Conservation (phyloP, 352 stramenopile genomes). For the Phytopythium boreale region DNA sequence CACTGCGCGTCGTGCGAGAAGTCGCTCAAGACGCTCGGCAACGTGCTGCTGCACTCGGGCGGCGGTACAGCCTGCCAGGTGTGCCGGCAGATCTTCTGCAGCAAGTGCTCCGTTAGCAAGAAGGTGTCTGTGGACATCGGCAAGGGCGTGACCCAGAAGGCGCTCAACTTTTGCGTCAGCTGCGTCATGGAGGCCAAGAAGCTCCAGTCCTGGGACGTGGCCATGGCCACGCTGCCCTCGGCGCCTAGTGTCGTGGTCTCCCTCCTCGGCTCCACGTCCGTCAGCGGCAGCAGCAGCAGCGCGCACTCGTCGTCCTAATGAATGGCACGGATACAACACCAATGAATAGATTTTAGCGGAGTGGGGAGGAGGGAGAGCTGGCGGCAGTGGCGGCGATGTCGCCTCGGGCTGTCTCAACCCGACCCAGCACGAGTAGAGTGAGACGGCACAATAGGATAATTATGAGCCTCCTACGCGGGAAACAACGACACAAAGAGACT, state of each 20-base stretch:
- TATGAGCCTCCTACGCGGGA: conserved; percentile 6
- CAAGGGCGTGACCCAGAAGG: conserved; percentile 38
- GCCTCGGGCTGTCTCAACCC: too few species aligned
- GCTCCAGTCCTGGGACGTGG: conserved; percentile 43
- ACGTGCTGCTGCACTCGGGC: conserved; percentile 23
- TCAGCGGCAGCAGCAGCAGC: conserved; percentile 8
- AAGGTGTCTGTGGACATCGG: conserved; percentile 28
- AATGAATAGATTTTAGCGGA: conserved; percentile 9
- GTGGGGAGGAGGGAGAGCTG: background rate
- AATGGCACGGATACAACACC: background rate
- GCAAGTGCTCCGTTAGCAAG: conserved; percentile 54
- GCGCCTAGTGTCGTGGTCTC: conserved; percentile 4
- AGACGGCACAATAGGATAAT: conserved; percentile 6
- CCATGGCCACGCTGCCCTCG: conserved; percentile 24
- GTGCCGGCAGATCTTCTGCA: conserved; percentile 41
- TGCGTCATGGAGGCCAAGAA: conserved; percentile 57
- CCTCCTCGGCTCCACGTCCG: conserved; percentile 5
- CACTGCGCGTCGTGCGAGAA: conserved; percentile 34
- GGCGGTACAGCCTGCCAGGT: conserved; percentile 30
- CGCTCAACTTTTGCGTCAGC: conserved; percentile 50
- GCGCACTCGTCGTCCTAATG: background rate
- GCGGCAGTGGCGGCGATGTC: too few species aligned
- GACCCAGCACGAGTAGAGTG: background rate
- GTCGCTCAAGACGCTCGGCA: conserved; percentile 27
- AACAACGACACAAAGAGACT: background rate